Evolutionary conservation across 805 yeast species (phyloP), one percentile per base, ranked within the genome.

Genomic region (Teunomyces tritomae): DNA sequence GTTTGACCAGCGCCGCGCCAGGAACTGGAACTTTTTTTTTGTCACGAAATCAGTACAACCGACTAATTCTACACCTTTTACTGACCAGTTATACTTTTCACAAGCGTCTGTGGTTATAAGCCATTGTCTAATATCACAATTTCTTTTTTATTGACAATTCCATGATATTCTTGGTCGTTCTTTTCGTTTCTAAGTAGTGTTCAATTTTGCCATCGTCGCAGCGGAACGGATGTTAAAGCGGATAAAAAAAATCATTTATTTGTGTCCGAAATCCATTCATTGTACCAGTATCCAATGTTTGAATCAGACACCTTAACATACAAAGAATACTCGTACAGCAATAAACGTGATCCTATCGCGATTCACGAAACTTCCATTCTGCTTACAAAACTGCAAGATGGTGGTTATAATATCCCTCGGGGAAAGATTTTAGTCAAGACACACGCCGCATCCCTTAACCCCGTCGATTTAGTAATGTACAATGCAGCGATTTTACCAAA

Each of bases 401-500:
- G 58, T 8, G 61, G 58, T 8, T 57, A 45, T 30, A 49, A 42
- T 27, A 58, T 56, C 4, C 43, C 46, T 5, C 28, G 48, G 9
- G 44, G 55, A 39, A 49, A 58, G 24, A 54, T 66, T 14, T 55
- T 70, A 44, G 58, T 70, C 16, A 69, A 69, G 49, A 57, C 66
- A n/a, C 60, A 59, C 29, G 47, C 63, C 8, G 67, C 65, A 3
- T 62, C 71, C 1, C 60, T 70, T 45, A 70, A 70, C 47, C 73
- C 72, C 2, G 57, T 67, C n/a, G 74, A 70, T 41, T 28, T 58
- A 13, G 41, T 62, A 14, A 32, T 67, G 44, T 56, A 63, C 39
- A 51, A 55, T 28, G 30, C 57, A 3, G 49, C 55, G 27, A 7
- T 46, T 8, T 27, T 41, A 9, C 51, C 50, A 4, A 49, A 55